Base-by-base conservation (phyloP, 2,329 filamentous ascomycete genomes). In the Paecilomyces variotii region DNA sequence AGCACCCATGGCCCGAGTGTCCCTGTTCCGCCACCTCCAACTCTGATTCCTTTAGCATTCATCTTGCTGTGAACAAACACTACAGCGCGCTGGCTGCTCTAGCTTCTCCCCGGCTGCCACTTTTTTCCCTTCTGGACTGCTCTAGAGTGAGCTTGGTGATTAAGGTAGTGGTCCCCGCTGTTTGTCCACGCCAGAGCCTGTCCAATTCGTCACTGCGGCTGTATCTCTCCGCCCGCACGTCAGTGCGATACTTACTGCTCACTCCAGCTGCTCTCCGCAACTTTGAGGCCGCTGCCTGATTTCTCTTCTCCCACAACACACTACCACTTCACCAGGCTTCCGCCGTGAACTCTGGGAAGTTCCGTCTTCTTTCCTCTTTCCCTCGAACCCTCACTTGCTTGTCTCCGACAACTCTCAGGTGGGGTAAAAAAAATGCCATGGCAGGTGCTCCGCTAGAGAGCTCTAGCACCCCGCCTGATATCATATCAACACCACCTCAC, bases 361-460 rank as follows among this genome's bases (percentile, higher is more conserved):
- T n/a, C 34, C 57, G 34, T 55, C 27, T 35, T 56, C 39, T 45
- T 27, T 28, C 30, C 50, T 24, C 54, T 50, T 45, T 56, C 30
- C 52, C 39, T 54, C 26, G n/a, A 56, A 39, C 53, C 53, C 54
- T 55, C 49, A 27, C 50, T 54, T 30, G 32, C 35, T 49, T 19
- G 54, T 32, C 53, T 60, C 53, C 60, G 53, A 19, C 39, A 19
- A 45, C 49, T 57, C 35, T 55, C 55, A 57, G 53, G 30, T 51
- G 64, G 62, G 32, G 53, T 34, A 58, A 9, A 60, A 70, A 68
- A 76, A 73, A 77, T 77, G 75, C 72, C 70, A 76, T 77, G 74
- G 75, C 69, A 70, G 71, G 65, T 73, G 67, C 74, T 73, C 74
- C 74, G 72, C 74, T 75, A 76, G 74, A 76, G 63, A 74, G 69